These are phyloP conservation scores for Apium graveolens DNA, from an alignment of 129 eudicot species.

Conservation along the genomic window DNA sequence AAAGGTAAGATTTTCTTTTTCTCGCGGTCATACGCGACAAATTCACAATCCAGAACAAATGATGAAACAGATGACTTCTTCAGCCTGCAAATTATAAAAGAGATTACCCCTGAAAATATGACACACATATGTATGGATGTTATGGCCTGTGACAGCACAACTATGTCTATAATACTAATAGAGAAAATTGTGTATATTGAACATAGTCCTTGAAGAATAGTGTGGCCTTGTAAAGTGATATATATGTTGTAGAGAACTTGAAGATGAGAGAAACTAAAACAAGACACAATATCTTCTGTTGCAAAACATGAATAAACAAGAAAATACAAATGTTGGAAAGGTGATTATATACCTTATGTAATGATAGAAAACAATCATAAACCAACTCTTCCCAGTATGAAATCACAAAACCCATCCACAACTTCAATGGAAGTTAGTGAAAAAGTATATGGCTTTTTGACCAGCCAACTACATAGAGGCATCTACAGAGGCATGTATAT, in stretches of 20 bases:
- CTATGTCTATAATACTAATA: background rate
- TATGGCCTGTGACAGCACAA: background rate
- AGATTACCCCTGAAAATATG: background rate
- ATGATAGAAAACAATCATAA: background rate
- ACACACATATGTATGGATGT: background rate
- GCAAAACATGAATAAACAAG: background rate
- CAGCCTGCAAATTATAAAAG: constrained; percentile 36
- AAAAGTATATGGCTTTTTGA: background rate
- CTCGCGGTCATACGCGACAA: constrained; percentile 82
- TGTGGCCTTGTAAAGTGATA: background rate
- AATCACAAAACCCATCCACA: background rate
- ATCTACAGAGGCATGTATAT: background rate
- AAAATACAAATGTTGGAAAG: background rate
- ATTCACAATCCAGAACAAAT: constrained; percentile 78
- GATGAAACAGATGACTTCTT: constrained; percentile 59
- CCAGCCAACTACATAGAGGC: background rate
- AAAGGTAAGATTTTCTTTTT: constrained; percentile 75
- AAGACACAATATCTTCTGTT: background rate
- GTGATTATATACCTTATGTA: background rate
- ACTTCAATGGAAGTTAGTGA: background rate
- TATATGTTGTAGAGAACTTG: background rate
- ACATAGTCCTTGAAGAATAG: background rate
- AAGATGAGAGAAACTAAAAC: background rate
- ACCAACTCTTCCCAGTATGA: background rate
- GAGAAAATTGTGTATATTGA: background rate